Conservation (phyloP, 1,284 basidiomycete species). For the Cystobasidium pallidum region DNA sequence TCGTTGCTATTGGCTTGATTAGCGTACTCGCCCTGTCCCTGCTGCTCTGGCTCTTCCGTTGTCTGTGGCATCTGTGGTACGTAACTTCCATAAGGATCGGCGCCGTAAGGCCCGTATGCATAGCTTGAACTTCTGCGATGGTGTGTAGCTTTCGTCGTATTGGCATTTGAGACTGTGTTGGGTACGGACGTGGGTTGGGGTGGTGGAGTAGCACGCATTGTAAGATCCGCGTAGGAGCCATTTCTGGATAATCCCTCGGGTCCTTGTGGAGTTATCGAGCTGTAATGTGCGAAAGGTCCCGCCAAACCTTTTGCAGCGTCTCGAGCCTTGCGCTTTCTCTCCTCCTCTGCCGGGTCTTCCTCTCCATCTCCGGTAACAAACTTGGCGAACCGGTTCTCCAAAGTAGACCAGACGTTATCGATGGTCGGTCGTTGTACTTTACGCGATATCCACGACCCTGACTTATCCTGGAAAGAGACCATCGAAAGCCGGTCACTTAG, state of each 20-base stretch:
- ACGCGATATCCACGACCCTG: conserved; percentile 76
- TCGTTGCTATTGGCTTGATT: conserved; percentile 9
- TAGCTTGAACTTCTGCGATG: conserved; percentile 44
- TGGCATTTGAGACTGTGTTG: conserved; percentile 31
- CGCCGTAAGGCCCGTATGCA: conserved; percentile 38
- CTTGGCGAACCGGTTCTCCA: conserved; percentile 92
- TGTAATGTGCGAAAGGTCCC: conserved; percentile 93
- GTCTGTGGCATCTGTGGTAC: conserved; percentile 41
- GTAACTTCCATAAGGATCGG: conserved; percentile 43
- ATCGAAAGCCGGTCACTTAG: conserved; percentile 75
- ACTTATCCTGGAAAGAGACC: conserved; percentile 72
- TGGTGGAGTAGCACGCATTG: conserved; percentile 36
- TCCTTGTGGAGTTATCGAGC: conserved; percentile 79
- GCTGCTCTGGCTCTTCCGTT: conserved; percentile 26
- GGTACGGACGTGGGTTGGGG: conserved; percentile 39
- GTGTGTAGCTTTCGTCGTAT: conserved; percentile 20
- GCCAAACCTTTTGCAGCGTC: conserved; percentile 55
- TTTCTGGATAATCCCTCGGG: conserved; percentile 41
- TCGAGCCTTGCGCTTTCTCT: conserved; percentile 53
- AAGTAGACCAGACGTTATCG: conserved; percentile 87
- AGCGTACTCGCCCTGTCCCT: background rate
- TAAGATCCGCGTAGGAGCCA: conserved; percentile 38
- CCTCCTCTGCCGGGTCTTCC: conserved; percentile 48
- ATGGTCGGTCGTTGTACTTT: conserved; percentile 83
- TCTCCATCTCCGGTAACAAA: conserved; percentile 87